Percentiles rank a stretch among this genome's conserved stretches.
phyloP scores from a whole-genome alignment of 2,329 filamentous ascomycete genomes.

The Trichoderma sp. region DNA sequence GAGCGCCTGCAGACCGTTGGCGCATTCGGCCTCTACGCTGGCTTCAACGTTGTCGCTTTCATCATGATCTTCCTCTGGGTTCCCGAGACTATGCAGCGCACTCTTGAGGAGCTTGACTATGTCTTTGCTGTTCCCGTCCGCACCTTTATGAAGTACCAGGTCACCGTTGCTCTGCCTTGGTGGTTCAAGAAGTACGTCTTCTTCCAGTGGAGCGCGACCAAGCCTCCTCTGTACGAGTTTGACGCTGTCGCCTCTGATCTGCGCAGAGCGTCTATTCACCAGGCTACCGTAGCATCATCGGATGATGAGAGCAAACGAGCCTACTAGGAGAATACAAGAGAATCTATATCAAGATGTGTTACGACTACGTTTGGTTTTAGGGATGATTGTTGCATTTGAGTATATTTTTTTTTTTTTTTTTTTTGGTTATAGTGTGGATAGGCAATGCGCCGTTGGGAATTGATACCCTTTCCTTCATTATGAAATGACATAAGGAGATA shows the following conservation, averaged over 20 bases:
- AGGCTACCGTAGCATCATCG: constrained; percentile 6
- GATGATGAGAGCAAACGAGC: constrained; percentile 20
- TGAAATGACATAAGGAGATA: constrained; percentile 3
- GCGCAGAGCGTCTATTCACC: constrained; percentile 18
- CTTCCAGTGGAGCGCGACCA: constrained; percentile 36
- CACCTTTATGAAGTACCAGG: constrained; percentile 46
- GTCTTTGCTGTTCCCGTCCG: constrained; percentile 51
- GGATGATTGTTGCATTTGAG: constrained; percentile 4
- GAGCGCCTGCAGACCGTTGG: constrained; percentile 38
- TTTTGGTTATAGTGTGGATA: neutral
- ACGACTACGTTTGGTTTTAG: neutral
- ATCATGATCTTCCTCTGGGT: constrained; percentile 54
- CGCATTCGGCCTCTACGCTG: constrained; percentile 55
- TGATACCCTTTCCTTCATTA: constrained; percentile 26
- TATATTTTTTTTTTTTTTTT: neutral
- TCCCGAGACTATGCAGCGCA: constrained; percentile 57
- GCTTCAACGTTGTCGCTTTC: constrained; percentile 56
- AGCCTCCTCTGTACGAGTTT: constrained; percentile 43
- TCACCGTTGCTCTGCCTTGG: constrained; percentile 38
- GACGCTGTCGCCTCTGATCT: constrained; percentile 32
- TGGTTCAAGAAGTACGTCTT: constrained; percentile 39
- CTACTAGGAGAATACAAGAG: neutral
- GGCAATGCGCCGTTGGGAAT: constrained; percentile 1
- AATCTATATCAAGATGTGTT: neutral
- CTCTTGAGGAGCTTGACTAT: constrained; percentile 53